Base-by-base conservation (phyloP, 2,329 filamentous ascomycete genomes). In the Xylaria multiplex region DNA sequence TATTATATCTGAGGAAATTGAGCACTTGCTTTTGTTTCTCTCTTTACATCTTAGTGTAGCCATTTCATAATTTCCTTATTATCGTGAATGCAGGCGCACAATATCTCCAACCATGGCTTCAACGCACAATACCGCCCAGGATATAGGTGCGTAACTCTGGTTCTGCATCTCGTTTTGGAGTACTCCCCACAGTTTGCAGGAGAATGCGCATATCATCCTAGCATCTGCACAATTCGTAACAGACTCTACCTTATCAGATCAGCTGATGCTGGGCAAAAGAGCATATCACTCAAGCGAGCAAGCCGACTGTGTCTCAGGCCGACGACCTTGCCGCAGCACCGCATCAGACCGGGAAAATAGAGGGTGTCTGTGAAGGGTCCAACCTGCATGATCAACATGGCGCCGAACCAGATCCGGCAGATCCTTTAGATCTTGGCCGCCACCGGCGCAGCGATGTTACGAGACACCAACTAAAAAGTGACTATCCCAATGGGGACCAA, bases 401-500 rank as follows among this genome's bases (percentile, higher is more conserved):
- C 53, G 22, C 52, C 52, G 63, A 56, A 27, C 19, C 53, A 13
- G 52, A 57, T 65, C 61, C 58, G 3, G 64, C 75, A 37, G 80
- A 82, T 63, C 80, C 80, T 13, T 67, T 81, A 67, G 72, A 79
- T 70, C 77, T 81, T 59, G 79, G 77, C 46, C 78, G 78, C 4
- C 80, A 80, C 69, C 77, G 78, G n/a, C 78, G 79, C 19, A 76
- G 77, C 22, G 78, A 81, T 72, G 73, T 80, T 58, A 80, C 79
- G 42, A 78, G 79, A 63, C 78, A 77, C 56, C 82, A 84, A 74
- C 82, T 85, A 78, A 81, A 81, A 69, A 76, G 77, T 50, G 81
- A 83, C 35, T 79, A 85, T 67, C 84, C 84, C 27, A 76, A 78
- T 37, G 80, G 79, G 30, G 78, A 83, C 69, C 79, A 79, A 70